Base-by-base conservation (phyloP, 306 rosid genomes). In the Trifolium subterraneum region DNA sequence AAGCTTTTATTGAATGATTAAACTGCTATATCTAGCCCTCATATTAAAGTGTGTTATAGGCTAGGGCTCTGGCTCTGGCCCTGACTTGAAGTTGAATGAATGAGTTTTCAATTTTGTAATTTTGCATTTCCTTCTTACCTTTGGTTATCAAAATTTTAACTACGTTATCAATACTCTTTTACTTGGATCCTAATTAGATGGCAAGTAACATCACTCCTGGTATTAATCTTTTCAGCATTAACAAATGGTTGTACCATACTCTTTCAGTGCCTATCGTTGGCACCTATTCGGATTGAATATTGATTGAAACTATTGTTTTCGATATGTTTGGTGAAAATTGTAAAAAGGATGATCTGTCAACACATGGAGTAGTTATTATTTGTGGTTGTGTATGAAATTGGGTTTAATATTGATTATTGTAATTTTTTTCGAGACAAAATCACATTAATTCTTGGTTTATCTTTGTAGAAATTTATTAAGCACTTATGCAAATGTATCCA, bases 201-300 rank as follows among this genome's bases (percentile, higher is more conserved):
- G 33, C 52, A 48, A 48, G 79, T 63, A 62, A 69, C 79, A 80
- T 74, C 67, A 47, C 47, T 18, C 63, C 8, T 68, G 83, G 38
- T 48, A 50, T 33, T 75, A 14, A 54, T 71, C 51, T 72, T 55
- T 76, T 71, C 70, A 22, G 9, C 70, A 44, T 54, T 36, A 47
- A 9, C 56, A 75, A 47, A 44, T 72, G 73, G 79, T 77, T 72
- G 66, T 29, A 44, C 79, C 68, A 10, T 65, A 65, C 66, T 68
- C 35, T 71, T 81, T 81, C 75, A 45, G 69, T 70, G 18, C 70
- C 55, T 41, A 54, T 66, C 64, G 5, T 10, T 39, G 52, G 5
- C 54, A 39, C 62, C 62, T 69, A 31, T 41, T 61, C 22, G 7
- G 66, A 55, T 64, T 68, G 68, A 61, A 52, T 19, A 9, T 10